Evolutionary conservation across 805 yeast genomes (phyloP), one percentile per base, ranked within the genome.

Genomic region (Blastobotrys peoriensis): DNA sequence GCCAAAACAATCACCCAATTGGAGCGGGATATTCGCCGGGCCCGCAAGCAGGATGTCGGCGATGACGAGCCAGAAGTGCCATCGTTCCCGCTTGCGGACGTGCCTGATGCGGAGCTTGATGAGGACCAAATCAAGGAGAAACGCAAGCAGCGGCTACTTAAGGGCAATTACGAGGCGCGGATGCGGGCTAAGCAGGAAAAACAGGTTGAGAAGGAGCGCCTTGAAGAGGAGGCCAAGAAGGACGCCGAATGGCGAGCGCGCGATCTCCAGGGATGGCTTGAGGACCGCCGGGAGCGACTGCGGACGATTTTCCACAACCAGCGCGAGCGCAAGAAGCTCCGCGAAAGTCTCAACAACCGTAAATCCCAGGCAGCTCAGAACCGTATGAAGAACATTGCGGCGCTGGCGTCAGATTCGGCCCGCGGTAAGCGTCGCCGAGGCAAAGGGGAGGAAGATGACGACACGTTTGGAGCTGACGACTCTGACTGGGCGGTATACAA

Each of bases 401-500:
- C 85, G 9, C 71, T 91, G 49, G 97, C 96, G 0, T 72, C 81
- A 38, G 93, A 85, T 6, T 50, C 61, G n/a, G 63, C 47, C 25
- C 45, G 56, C 34, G 39, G 54, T 40, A 53, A 51, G 41, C 45
- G 58, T 36, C 49, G 60, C 28, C 38, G 45, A 17, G 53, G 61
- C 18, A 41, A 45, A n/a, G 51, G 48, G 10, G 96, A 86, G 57
- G 86, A 86, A 53, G 97, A 87, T 61, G 86, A 80, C 56, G 98
- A 91, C 64, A 86, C 89, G 0, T 89, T 91, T 64, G 98, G 97
- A 45, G 89, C 96, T 2, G 81, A 87, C 57, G 98, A 91, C 60
- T 95, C 85, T 45, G 98, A 93, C 63, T 91, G 97, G 97, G 78
- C 83, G 18, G 81, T 87, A 15, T 91, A 91, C 61, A 75, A 93